Base-by-base conservation (phyloP, 768 basidiomycete species). In the Tylopilus intermedius region DNA sequence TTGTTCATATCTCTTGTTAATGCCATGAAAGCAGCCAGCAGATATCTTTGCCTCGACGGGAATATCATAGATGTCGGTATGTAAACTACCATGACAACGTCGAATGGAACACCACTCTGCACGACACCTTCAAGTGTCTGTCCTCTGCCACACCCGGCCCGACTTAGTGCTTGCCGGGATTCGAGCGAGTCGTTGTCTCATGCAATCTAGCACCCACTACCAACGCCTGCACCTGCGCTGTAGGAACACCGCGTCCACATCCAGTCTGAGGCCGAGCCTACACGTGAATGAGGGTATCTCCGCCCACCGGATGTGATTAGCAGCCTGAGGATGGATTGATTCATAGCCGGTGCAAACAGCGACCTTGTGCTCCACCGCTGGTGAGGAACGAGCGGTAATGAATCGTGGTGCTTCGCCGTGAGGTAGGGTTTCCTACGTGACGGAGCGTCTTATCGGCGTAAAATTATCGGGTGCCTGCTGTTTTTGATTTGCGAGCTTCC, bases 331-430 rank as follows among this genome's bases (percentile, higher is more conserved):
- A 24, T 24, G 24, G 24, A 24, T 24, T 5, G 24, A 24, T 24
- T 50, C 55, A n/a, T 54, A 48, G 18, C 44, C 46, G 1, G 27
- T 53, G 47, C 38, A 22, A 27, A 49, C 53, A 24, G 51, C 45
- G 22, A 49, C 50, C 40, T 51, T 53, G 1, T 45, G 35, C 5
- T 53, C 45, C 59, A 57, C 59, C 45, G 9, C 37, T n/a, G 38
- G 2, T 39, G 18, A 21, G n/a, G 33, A 51, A 38, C 49, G 18
- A 32, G 57, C 59, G 65, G 62, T 59, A 57, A 64, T 67, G 59
- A 67, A 59, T 18, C 18, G 45, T 10, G 26, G 45, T 48, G 40
- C n/a, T 45, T 10, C 15, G 35, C 24, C n/a, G 29, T 35, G 53
- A 47, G 14, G 47, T 24, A 11, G 24, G 38, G 4, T 21, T 18